Evolutionary conservation across 140 eudicot genomes (phyloP), one percentile per base, ranked within the genome.

Genomic region (Stevia rebaudiana): DNA sequence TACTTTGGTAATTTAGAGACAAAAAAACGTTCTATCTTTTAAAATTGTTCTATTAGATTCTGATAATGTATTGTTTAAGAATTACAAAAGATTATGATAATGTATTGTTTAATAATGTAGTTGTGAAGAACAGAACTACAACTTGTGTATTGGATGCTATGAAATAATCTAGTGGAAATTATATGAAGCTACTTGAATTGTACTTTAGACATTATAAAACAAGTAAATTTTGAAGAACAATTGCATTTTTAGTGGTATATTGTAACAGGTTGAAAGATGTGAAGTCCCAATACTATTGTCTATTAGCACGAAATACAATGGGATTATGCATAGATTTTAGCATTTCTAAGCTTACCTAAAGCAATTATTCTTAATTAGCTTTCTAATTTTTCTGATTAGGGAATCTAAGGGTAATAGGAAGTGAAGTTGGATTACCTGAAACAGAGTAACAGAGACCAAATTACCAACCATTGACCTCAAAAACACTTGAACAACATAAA

Each of bases 371-470:
- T n/a, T n/a, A n/a, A n/a, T n/a, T n/a, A 66, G 48, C 17, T 50
- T 49, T n/a, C 62, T 66, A 36, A 66, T 61, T 35, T 41, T 49
- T 15, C 19, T 46, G 11, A n/a, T n/a, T 24, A 43, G 25, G 53
- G 56, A 28, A 28, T 28, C 33, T 2, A 28, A 28, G 33, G 4
- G 56, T 23, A 28, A 64, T 63, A 44, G 7, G 15, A 55, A 63
- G 19, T 60, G 33, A 39, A 60, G 16, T 22, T 39, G 3, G 35
- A 15, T 39, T 60, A n/a, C n/a, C n/a, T 11, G n/a, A 28, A 37
- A 13, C 47, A 41, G 47, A 41, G 16, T 12, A 41, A 63, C 53
- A 63, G 11, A 63, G 57, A 8, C 55, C 13, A 63, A 44, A 63
- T 28, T 15, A 63, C 15, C 30, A 64, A 46, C 11, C 12, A 12